These are phyloP conservation scores for Cercospora sojina DNA, from an alignment of 2,329 filamentous ascomycete genomes.

Conservation along the genomic window DNA sequence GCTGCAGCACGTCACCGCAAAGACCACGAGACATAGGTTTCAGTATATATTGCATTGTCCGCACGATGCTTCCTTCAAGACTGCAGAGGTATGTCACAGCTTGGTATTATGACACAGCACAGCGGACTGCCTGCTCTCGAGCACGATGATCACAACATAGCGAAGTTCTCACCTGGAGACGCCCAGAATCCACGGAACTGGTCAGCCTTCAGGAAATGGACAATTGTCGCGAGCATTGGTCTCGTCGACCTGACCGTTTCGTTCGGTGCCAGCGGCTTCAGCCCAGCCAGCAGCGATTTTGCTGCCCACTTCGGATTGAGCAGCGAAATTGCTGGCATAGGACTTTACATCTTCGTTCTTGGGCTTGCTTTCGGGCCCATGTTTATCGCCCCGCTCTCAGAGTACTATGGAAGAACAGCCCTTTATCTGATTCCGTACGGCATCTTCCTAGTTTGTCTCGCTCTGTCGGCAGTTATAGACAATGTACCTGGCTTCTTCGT, in stretches of 20 bases:
- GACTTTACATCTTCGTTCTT: slow-evolving; percentile 49
- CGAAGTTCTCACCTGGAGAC: slow-evolving; percentile 40
- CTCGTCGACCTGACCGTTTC: slow-evolving; percentile 28
- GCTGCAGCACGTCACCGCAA: neutral
- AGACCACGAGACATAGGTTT: neutral
- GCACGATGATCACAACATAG: slow-evolving; percentile 5
- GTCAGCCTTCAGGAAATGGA: slow-evolving; percentile 45
- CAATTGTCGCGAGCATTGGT: slow-evolving; percentile 49
- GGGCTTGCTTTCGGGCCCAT: slow-evolving; percentile 50
- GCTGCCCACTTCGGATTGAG: slow-evolving; percentile 44
- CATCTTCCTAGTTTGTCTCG: slow-evolving; percentile 45
- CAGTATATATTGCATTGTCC: neutral
- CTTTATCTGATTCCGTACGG: slow-evolving; percentile 46
- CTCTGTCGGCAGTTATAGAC: slow-evolving; percentile 46
- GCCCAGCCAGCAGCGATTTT: slow-evolving; percentile 46
- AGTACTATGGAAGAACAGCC: slow-evolving; percentile 47
- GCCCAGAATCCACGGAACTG: slow-evolving; percentile 48
- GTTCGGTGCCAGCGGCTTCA: slow-evolving; percentile 51
- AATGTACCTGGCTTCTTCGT: slow-evolving; percentile 44
- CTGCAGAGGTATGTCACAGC: slow-evolving; percentile 4
- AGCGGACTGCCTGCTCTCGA: neutral
- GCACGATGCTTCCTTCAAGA: neutral
- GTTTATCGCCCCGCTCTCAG: slow-evolving; percentile 47
- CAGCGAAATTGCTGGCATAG: slow-evolving; percentile 45
- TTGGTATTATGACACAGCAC: slow-evolving; percentile 6